phyloP scores from a whole-genome alignment of 2,329 filamentous ascomycete species.

The Alternaria postmessia region DNA sequence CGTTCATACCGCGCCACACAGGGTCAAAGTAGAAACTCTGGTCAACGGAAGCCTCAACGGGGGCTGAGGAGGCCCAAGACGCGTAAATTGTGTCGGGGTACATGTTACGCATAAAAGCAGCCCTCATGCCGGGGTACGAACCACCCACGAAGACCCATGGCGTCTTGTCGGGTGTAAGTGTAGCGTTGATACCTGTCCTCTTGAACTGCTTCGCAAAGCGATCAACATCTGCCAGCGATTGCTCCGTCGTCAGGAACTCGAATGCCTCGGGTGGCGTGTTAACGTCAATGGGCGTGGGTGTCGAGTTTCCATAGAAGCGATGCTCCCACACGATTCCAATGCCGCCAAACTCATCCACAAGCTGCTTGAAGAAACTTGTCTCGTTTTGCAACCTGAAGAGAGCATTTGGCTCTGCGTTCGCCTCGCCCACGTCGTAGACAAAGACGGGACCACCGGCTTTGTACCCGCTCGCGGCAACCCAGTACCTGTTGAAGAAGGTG shows the following conservation, averaged over 20 bases:
- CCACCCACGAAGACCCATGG: conserved; percentile 53
- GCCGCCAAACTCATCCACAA: conserved; percentile 47
- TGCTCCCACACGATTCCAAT: conserved; percentile 54
- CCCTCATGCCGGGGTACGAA: conserved; percentile 50
- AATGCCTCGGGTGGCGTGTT: conserved; percentile 47
- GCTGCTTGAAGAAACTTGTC: conserved; percentile 47
- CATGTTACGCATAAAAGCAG: conserved; percentile 50
- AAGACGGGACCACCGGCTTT: conserved; percentile 50
- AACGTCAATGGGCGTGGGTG: conserved; percentile 42
- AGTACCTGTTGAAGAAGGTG: conserved; percentile 50
- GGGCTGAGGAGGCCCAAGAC: conserved; percentile 48
- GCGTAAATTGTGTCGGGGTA: conserved; percentile 52
- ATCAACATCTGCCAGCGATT: conserved; percentile 53
- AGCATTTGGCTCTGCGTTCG: conserved; percentile 37
- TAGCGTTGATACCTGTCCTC: conserved; percentile 44
- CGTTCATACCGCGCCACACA: conserved; percentile 57
- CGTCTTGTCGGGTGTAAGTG: conserved; percentile 45
- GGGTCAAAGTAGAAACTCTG: conserved; percentile 63
- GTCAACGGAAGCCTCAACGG: conserved; percentile 58
- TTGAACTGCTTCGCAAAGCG: conserved; percentile 53
- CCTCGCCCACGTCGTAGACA: conserved; percentile 50
- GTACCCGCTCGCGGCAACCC: conserved; percentile 46
- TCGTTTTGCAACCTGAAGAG: conserved; percentile 38
- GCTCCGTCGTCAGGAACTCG: conserved; percentile 50
- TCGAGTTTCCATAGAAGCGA: conserved; percentile 54